Evolutionary conservation across 768 basidiomycete species (phyloP).

Genomic region (Collybia nuda): DNA sequence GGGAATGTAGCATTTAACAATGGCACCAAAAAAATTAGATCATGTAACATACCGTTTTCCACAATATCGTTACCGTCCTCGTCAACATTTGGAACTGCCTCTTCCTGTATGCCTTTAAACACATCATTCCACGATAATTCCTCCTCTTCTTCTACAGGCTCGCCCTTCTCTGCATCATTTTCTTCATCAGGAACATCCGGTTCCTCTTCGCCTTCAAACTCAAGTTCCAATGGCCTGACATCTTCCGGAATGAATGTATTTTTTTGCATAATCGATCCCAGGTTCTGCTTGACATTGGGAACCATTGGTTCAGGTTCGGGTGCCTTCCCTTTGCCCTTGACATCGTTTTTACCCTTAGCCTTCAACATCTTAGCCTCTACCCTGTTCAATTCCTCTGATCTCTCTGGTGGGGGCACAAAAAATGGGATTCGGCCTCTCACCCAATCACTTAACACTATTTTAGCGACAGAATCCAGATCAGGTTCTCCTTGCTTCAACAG

Average conservation of each 20-base stretch:
- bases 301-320: slow-evolving; percentile 37
- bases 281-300: slow-evolving; percentile 79
- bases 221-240: slow-evolving; percentile 62
- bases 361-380: slow-evolving; percentile 56
- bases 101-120: slow-evolving; percentile 57
- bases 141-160: slow-evolving; percentile 37
- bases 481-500: slow-evolving; percentile 94
- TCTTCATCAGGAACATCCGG: slow-evolving; percentile 34
- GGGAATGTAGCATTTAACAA: slow-evolving; percentile 2
- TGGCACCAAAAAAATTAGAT: slow-evolving; percentile 9
- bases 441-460: slow-evolving; percentile 96
- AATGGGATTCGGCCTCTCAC: slow-evolving; percentile 96
- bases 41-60: slow-evolving; percentile 21
- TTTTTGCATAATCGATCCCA: slow-evolving; percentile 87
- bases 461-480: slow-evolving; percentile 88
- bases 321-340: slow-evolving; percentile 58
- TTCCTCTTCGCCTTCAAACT: slow-evolving; percentile 42
- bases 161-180: slow-evolving; percentile 34
- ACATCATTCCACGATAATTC: slow-evolving; percentile 87
- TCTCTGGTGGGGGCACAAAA: slow-evolving; percentile 90
- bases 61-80: slow-evolving; percentile 24
- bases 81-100: slow-evolving; percentile 21
- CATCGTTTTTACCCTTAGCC: slow-evolving; percentile 37
- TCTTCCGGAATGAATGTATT: slow-evolving; percentile 87
- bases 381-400: slow-evolving; percentile 67